A percentile compares a stretch with the other conserved stretches of the same genome.
Conservation (phyloP, 176 grass and related monocot genomes). For the barley (Hordeum vulgare) region MorexV3_pseudomolecules_assembly NC_058519.1:553603725-553604224, state of each 20-base stretch:
- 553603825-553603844: conserved; percentile 17
- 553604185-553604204: conserved; percentile 25
- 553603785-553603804: conserved; percentile 34
- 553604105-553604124: conserved; percentile 14
- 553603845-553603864: conserved; percentile 27
- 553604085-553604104: conserved; percentile 4
- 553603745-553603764: background rate
- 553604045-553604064: conserved; percentile 20
- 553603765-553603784: conserved; percentile 47
- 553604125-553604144: conserved; percentile 15
- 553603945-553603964: conserved; percentile 37
- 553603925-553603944: conserved; percentile 25
- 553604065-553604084: conserved; percentile 15
- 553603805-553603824: conserved; percentile 36
- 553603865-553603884: conserved; percentile 22
- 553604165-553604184: conserved; percentile 52
- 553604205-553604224: conserved; percentile 30
- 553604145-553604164: conserved; percentile 26
- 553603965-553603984: background rate
- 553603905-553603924: conserved; percentile 34
- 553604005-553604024: conserved; percentile 8
- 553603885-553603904: conserved; percentile 44
- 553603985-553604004: conserved; percentile 6
- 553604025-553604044: conserved; percentile 9
- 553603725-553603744: background rate